Conservation (phyloP, 768 basidiomycete species). For the Boletus rex-veris region DNA sequence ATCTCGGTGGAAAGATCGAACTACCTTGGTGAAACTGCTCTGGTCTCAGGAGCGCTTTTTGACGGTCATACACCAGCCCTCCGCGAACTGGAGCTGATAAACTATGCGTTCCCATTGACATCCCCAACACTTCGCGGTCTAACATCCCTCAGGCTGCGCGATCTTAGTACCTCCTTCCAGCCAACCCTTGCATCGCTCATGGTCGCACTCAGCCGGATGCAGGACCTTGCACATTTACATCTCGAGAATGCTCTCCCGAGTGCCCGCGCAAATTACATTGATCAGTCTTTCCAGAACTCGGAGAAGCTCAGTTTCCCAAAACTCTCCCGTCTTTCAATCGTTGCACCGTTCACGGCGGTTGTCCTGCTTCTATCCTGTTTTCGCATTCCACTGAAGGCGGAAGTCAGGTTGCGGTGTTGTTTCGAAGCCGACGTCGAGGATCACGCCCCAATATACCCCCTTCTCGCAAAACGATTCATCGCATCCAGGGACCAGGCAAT, state of each 20-base stretch:
- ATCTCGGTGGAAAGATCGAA: constrained; percentile 17
- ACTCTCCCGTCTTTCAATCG: constrained; percentile 15
- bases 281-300: not conserved
- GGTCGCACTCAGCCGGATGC: constrained; percentile 35
- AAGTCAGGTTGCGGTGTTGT: constrained; percentile 16
- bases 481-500: not conserved
- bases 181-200: constrained; percentile 33
- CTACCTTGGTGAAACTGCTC: constrained; percentile 16
- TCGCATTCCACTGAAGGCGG: constrained; percentile 9
- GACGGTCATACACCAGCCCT: constrained; percentile 34
- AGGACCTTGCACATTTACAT: constrained; percentile 32
- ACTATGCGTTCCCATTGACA: constrained; percentile 36
- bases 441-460: constrained; percentile 9
- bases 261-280: not conserved
- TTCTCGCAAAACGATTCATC: constrained; percentile 17
- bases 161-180: constrained; percentile 23
- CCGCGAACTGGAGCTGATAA: constrained; percentile 33
- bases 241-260: constrained; percentile 36
- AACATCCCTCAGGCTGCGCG: constrained; percentile 35
- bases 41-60: constrained; percentile 30
- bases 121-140: constrained; percentile 35
- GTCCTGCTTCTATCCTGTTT: constrained; percentile 11
- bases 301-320: constrained; percentile 5
- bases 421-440: constrained; percentile 3
- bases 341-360: constrained; percentile 18